These are phyloP conservation scores for Berberis thunbergii DNA, from an alignment of 164 flowering plant genomes.

Conservation along the genomic window DNA sequence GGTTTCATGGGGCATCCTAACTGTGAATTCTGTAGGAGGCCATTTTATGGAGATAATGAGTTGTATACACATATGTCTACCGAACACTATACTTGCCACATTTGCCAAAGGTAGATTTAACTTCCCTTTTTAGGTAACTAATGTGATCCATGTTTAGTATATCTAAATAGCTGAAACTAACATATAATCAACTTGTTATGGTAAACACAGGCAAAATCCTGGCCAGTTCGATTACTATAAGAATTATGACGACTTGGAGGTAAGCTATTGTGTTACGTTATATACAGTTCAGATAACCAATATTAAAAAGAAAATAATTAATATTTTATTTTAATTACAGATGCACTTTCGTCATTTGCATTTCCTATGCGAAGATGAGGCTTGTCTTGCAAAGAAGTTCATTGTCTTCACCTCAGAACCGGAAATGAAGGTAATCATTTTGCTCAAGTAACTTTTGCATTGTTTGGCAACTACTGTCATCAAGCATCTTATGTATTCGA, in stretches of 20 bases:
- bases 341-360: conserved; percentile 80
- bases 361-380: conserved; percentile 86
- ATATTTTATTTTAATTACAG: conserved; percentile 25
- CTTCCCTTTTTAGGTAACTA: not conserved
- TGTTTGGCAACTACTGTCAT: not conserved
- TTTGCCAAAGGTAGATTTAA: conserved; percentile 72
- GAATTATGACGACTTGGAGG: conserved; percentile 94
- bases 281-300: too few species aligned
- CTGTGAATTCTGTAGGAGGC: conserved; percentile 78
- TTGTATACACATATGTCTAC: conserved; percentile 83
- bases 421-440: conserved; percentile 72
- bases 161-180: not conserved
- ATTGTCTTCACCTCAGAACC: conserved; percentile 72
- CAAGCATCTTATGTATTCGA: not conserved
- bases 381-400: conserved; percentile 82
- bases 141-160: not conserved
- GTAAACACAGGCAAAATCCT: conserved; percentile 69
- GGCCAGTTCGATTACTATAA: conserved; percentile 85
- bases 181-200: not conserved
- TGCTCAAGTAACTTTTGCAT: not conserved
- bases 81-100: conserved; percentile 88
- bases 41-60: conserved; percentile 95
- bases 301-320: not conserved
- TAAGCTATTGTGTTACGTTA: conserved; percentile 6
- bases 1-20: conserved; percentile 86